Evolutionary conservation across 2,329 filamentous ascomycete species (phyloP), one percentile per base, ranked within the genome.

Genomic region (Fusarium vanettenii): DNA sequence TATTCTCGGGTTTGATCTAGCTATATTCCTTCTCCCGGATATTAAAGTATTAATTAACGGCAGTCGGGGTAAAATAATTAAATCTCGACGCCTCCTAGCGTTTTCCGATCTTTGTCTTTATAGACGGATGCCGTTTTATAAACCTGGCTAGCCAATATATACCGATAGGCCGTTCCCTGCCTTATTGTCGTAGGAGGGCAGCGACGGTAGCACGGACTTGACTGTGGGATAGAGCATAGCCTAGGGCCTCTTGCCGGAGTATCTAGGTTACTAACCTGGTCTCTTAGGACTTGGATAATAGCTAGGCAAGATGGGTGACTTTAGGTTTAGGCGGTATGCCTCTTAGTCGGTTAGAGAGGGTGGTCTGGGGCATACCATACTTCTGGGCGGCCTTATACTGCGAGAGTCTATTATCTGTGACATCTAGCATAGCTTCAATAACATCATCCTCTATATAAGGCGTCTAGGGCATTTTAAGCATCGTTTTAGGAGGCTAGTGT

Each of bases 361-460:
- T 70, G 11, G n/a, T 43, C 16, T 14, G 50, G 45, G 60, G 67
- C 14, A 70, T 31, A 3, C 50, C 52, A 7, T 27, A n/a, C 25
- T 56, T 70, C 64, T 70, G 52, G 31, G 63, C 50, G n/a, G 64
- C 27, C 48, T 52, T 31, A n/a, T 18, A 18, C 27, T 48, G 63
- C 4, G 63, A 70, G n/a, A 66, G 41, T 27, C 62, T 50, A 14
- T 66, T 70, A 60, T 70, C 63, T n/a, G 63, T 66, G 35, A 70
- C 25, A 66, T 70, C 59, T 18, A 66, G 41, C 60, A 70, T 45
- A 5, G 63, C 63, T n/a, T 70, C 41, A 25, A 29, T 35, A 20
- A 69, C 37, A 6, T 48, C 29, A 10, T 60, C 31, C 60, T 68
- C 52, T 18, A 31, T 63, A 33, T 66, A 66, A 39, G 37, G n/a